phyloP scores from a whole-genome alignment of 352 stramenopile genomes.

The Globisporangium orthogonon region DNA sequence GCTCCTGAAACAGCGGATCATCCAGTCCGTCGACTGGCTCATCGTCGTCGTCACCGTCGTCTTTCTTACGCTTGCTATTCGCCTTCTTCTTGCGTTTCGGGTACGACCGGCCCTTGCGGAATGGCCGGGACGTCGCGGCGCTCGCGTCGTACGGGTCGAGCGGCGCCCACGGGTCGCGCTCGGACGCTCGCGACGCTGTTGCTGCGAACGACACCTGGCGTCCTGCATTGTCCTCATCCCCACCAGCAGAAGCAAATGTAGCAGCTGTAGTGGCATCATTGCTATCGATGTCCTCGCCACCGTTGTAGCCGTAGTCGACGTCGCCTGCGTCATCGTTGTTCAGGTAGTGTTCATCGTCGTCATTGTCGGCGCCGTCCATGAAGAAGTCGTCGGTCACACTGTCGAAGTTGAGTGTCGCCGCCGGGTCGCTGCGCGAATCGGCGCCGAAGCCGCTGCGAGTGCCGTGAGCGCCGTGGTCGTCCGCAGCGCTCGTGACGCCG shows the following conservation, averaged over 20 bases:
- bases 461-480: conserved; percentile 10
- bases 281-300: conserved; percentile 6
- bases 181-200: conserved; percentile 2
- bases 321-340: conserved; percentile 23
- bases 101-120: conserved; percentile 71
- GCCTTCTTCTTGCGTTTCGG: conserved; percentile 37
- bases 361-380: conserved; percentile 26
- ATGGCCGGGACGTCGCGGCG: conserved; percentile 49
- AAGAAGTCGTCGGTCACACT: conserved; percentile 20
- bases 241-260: too few species aligned
- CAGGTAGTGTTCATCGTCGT: conserved; percentile 13
- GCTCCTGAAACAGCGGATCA: conserved; percentile 55
- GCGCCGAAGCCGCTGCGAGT: neutral
- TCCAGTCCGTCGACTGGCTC: conserved; percentile 37
- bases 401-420: conserved; percentile 37
- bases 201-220: conserved; percentile 9
- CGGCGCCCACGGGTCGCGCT: conserved; percentile 59
- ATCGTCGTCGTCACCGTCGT: conserved; percentile 26
- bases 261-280: neutral
- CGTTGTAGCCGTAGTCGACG: conserved; percentile 8
- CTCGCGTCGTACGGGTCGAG: conserved; percentile 79
- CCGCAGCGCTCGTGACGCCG: conserved; percentile 6
- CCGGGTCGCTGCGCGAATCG: conserved; percentile 7
- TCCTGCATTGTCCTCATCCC: too few species aligned
- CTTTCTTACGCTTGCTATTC: conserved; percentile 19